These are phyloP conservation scores for Marasmius tenuissimus DNA, from an alignment of 1,284 basidiomycete genomes.

Conservation along the genomic window DNA sequence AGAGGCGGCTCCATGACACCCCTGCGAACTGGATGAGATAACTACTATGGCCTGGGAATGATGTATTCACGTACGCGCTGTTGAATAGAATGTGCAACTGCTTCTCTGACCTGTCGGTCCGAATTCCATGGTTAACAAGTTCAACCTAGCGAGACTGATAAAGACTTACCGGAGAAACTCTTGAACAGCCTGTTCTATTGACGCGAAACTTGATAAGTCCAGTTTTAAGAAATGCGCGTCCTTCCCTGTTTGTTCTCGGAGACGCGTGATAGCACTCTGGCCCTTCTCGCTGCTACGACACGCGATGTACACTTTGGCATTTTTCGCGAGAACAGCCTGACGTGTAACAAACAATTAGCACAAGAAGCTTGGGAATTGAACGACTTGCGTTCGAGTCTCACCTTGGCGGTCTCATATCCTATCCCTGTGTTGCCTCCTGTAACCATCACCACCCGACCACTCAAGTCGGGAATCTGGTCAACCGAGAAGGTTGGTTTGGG, in stretches of 20 bases:
- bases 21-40: slow-evolving; percentile 24
- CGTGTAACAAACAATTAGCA: too few relatives aligned
- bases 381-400: not conserved
- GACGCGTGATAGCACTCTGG: not conserved
- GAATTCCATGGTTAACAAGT: not conserved
- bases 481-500: not conserved
- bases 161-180: slow-evolving; percentile 37
- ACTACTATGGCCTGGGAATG: not conserved
- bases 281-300: not conserved
- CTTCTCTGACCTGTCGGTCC: slow-evolving; percentile 32
- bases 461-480: slow-evolving; percentile 6
- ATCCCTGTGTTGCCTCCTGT: slow-evolving; percentile 25
- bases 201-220: slow-evolving; percentile 53
- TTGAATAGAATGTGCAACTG: slow-evolving; percentile 44
- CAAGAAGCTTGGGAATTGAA: not conserved
- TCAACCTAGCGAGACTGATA: not conserved
- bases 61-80: slow-evolving; percentile 34
- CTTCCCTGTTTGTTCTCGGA: not conserved
- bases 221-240: slow-evolving; percentile 35
- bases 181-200: slow-evolving; percentile 47
- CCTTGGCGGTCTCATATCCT: slow-evolving; percentile 26
- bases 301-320: slow-evolving; percentile 2
- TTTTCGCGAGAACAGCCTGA: not conserved
- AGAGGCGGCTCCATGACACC: slow-evolving; percentile 47
- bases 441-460: slow-evolving; percentile 13